These are phyloP conservation scores for Aspergillus nidulans DNA, from an alignment of 495 filamentous ascomycete species.

Conservation along the genomic window DNA sequence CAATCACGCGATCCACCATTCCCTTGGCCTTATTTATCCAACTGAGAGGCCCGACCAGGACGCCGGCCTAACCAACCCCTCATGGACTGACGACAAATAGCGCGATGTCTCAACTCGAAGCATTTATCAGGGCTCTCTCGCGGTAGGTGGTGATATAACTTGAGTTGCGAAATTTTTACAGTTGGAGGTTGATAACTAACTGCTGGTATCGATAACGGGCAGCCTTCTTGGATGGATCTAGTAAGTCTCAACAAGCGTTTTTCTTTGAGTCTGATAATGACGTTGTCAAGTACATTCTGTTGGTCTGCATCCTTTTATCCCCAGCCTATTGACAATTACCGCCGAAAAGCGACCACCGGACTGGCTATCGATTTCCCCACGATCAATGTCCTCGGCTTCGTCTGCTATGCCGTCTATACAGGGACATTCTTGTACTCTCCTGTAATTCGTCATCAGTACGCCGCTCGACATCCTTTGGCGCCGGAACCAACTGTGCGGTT, in stretches of 20 bases:
- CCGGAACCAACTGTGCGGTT: conserved; percentile 77
- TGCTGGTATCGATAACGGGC: not conserved
- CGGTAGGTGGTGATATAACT: conserved; percentile 28
- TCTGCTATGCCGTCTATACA: conserved; percentile 72
- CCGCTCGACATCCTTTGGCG: conserved; percentile 64
- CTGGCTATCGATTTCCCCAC: conserved; percentile 82
- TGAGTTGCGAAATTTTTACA: not conserved
- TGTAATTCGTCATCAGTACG: conserved; percentile 75
- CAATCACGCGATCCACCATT: not conserved
- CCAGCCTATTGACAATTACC: conserved; percentile 73
- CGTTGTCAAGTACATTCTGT: conserved; percentile 48
- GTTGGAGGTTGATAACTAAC: conserved; percentile 10
- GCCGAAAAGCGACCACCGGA: conserved; percentile 69
- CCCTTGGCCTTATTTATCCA: not conserved
- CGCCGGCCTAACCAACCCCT: not conserved
- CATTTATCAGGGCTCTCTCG: conserved; percentile 40
- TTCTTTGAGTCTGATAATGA: not conserved
- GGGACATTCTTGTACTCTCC: conserved; percentile 70
- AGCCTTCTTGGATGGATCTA: conserved; percentile 44
- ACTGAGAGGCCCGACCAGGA: not conserved
- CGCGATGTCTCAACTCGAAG: conserved; percentile 30
- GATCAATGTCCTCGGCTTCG: conserved; percentile 79
- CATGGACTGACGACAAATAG: not conserved
- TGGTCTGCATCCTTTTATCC: conserved; percentile 94
- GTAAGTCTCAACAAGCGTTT: conserved; percentile 24